These are phyloP conservation scores for Trichoderma reesei DNA, from an alignment of 495 filamentous ascomycete species.

Conservation along the genomic window DNA sequence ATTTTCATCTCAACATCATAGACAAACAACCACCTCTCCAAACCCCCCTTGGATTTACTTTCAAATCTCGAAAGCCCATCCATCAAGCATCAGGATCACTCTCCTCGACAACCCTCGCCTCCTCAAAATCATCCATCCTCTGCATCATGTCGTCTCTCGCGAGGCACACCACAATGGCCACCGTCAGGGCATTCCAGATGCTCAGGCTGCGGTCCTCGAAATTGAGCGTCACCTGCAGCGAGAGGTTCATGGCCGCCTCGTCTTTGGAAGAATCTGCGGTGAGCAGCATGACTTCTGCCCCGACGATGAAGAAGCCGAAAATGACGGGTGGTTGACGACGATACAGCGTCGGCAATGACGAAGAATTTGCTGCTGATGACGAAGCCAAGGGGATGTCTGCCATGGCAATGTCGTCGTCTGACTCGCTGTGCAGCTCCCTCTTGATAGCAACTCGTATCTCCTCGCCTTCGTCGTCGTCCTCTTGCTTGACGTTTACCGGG, in stretches of 20 bases:
- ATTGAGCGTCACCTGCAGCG: not conserved
- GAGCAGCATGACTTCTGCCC: not conserved
- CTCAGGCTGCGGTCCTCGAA: slow-evolving; percentile 5
- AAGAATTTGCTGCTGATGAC: not conserved
- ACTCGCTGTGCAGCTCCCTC: not conserved
- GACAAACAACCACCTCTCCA: not conserved
- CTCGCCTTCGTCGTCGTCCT: not conserved
- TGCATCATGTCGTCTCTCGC: slow-evolving; percentile 11
- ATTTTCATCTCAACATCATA: not conserved
- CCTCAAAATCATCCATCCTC: slow-evolving; percentile 10
- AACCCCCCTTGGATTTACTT: not conserved
- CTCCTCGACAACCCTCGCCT: not conserved
- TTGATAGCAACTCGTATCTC: not conserved
- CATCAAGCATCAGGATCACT: slow-evolving; percentile 12
- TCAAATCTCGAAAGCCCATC: too few species aligned
- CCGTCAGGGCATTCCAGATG: slow-evolving; percentile 13
- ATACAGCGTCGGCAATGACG: not conserved
- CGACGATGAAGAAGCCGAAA: slow-evolving; percentile 8
- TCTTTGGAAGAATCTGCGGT: slow-evolving; percentile 7
- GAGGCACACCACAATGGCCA: slow-evolving; percentile 9
- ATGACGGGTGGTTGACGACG: slow-evolving; percentile 6
- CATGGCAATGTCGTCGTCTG: not conserved
- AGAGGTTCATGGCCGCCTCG: not conserved
- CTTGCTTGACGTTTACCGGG: not conserved
- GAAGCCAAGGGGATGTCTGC: not conserved